Evolutionary conservation across 805 yeast species (phyloP), one percentile per base, ranked within the genome.

Genomic region (Teunomyces cretensis): DNA sequence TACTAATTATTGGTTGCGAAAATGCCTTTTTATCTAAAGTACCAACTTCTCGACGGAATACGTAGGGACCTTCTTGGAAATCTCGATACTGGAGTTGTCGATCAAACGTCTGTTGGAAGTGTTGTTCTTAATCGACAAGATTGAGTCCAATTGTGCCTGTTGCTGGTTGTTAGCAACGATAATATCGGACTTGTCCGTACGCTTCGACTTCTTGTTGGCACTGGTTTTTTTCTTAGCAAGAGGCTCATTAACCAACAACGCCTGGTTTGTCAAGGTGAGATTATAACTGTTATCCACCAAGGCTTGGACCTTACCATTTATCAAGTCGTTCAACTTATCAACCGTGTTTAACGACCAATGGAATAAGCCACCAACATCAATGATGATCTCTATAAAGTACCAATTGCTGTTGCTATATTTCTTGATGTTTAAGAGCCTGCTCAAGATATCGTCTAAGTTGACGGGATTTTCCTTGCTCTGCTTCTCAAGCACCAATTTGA

Each of bases 291-390:
- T 71, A 52, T 67, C 56, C 52, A 67, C 55, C 60, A 73, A 50
- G 44, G 76, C 62, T 9, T 72, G 72, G 13, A 84, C 70, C 57
- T 80, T 80, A 12, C 58, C 47, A 26, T 68, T 70, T 19, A 86
- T 65, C n/a, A 74, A 67, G 13, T 51, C 60, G 35, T 74, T 64
- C 45, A 84, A 70, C 15, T 63, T 62, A 17, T 67, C 67, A 40
- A 83, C 65, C 30, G 79, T 72, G 6, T 78, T 75, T 30, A 72
- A 68, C 41, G 78, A 76, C 79, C 88, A 80, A 49, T 81, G 79
- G 59, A 86, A 79, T 39, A 87, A 65, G 1, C 94, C 94, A 43
- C 83, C 84, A 1, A 87, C 80, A 59, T 87, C 94, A 42, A 87
- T 76, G 39, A 86, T 74, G 16, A 83, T 72, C 45, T 83, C 78